Conservation (phyloP, 768 basidiomycete species). For the Tremella yokohamensis region DNA sequence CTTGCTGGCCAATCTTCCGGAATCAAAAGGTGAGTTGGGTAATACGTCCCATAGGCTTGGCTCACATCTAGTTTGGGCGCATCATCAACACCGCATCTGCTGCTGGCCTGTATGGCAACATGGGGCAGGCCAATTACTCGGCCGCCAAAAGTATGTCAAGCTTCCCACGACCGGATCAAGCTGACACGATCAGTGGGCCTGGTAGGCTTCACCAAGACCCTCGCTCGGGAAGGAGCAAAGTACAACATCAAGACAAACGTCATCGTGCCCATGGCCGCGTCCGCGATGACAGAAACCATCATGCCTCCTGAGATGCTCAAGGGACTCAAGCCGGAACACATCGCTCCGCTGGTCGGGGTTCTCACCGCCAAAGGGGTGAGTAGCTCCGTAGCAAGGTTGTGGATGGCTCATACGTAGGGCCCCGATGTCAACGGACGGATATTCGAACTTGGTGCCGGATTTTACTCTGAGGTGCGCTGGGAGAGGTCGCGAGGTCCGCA, state of each 20-base stretch:
- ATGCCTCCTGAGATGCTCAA: constrained; percentile 92
- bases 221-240: constrained; percentile 87
- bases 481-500: constrained; percentile 76
- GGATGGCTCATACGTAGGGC: constrained; percentile 26
- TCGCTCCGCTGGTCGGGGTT: constrained; percentile 86
- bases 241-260: constrained; percentile 79
- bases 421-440: constrained; percentile 54
- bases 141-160: constrained; percentile 71
- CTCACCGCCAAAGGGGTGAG: constrained; percentile 73
- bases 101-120: constrained; percentile 91
- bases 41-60: neutral
- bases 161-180: neutral
- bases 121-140: constrained; percentile 96
- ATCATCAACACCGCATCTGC: constrained; percentile 93
- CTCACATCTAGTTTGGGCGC: constrained; percentile 66
- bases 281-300: constrained; percentile 89
- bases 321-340: constrained; percentile 84
- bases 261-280: constrained; percentile 97
- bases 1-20: constrained; percentile 92
- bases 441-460: constrained; percentile 92
- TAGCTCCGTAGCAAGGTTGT: neutral
- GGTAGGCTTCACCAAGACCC: constrained; percentile 83
- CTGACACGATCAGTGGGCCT: constrained; percentile 62
- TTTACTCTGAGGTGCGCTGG: constrained; percentile 86
- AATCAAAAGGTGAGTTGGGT: constrained; percentile 46